Conservation (phyloP, 768 basidiomycete genomes). For the Boletus rufocinnamomeus region DNA sequence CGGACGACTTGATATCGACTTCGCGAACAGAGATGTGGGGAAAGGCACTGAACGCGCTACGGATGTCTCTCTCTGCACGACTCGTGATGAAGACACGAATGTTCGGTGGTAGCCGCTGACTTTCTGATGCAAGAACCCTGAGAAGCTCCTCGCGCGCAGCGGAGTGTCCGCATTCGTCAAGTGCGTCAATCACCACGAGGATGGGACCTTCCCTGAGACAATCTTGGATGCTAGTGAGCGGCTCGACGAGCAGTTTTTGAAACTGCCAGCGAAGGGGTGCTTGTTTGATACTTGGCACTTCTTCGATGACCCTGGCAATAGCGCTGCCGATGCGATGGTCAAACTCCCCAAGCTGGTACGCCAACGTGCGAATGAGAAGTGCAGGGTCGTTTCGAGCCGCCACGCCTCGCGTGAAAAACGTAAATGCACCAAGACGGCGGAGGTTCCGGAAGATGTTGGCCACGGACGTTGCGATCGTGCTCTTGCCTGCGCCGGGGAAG, state of each 20-base stretch:
- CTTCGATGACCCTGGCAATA: constrained; percentile 29
- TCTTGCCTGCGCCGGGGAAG: constrained; percentile 40
- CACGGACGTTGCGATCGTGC: constrained; percentile 38
- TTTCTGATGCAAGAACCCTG: constrained; percentile 29
- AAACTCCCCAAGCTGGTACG: constrained; percentile 37
- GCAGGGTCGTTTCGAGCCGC: constrained; percentile 32
- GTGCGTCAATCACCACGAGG: constrained; percentile 38
- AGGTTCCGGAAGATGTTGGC: constrained; percentile 36
- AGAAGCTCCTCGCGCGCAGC: constrained; percentile 31
- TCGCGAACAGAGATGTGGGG: constrained; percentile 20
- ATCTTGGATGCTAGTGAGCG: constrained; percentile 22
- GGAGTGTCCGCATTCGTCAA: constrained; percentile 37
- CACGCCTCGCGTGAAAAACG: constrained; percentile 37
- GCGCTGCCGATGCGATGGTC: constrained; percentile 31
- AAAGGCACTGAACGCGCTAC: constrained; percentile 10
- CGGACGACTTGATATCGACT: constrained; percentile 30
- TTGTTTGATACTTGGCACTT: constrained; percentile 33
- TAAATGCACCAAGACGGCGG: constrained; percentile 38
- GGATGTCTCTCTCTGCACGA: constrained; percentile 35
- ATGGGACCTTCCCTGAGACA: constrained; percentile 29
- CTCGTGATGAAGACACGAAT: constrained; percentile 37
- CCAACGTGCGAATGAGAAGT: constrained; percentile 36
- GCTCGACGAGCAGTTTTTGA: constrained; percentile 36
- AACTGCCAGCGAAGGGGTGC: constrained; percentile 35
- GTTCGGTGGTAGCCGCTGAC: constrained; percentile 19